A percentile compares a stretch with the other conserved stretches of the same genome.
These are phyloP conservation scores for Microdochium bolleyi DNA, from an alignment of 2,329 filamentous ascomycete genomes.

Conservation along the genomic window DNA sequence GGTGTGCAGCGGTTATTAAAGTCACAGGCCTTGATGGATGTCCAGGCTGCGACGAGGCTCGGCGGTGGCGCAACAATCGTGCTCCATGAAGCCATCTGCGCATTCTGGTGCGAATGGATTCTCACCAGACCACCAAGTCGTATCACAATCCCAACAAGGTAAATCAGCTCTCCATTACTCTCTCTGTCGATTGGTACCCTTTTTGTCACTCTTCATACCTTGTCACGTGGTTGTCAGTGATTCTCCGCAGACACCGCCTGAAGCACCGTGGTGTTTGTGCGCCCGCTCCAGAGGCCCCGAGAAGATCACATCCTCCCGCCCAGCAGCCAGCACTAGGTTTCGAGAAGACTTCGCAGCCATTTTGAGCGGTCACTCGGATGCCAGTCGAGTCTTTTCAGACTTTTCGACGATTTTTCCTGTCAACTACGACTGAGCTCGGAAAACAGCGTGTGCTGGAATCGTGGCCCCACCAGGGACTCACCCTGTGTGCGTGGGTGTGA, in stretches of 20 bases:
- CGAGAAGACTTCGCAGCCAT: slow-evolving; percentile 1
- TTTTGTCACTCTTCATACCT: background rate
- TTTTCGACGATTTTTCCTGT: background rate
- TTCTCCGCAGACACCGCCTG: background rate
- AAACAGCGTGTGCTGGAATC: background rate
- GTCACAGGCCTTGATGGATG: background rate
- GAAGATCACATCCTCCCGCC: background rate
- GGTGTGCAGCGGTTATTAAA: background rate
- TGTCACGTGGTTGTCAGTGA: background rate
- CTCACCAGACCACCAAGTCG: too few relatives aligned
- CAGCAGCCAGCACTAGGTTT: background rate
- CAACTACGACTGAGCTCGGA: background rate
- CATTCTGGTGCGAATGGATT: background rate
- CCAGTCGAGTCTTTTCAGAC: background rate
- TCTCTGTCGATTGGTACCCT: too few relatives aligned
- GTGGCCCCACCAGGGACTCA: background rate
- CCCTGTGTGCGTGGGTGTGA: background rate
- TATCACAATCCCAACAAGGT: too few relatives aligned
- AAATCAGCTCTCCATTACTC: too few relatives aligned
- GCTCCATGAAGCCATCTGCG: background rate
- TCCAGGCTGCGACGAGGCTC: too few relatives aligned
- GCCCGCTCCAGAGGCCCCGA: background rate
- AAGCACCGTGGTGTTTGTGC: background rate
- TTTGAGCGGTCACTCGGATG: background rate
- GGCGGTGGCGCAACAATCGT: background rate